Evolutionary conservation across 345 rosid genomes (phyloP).

Genomic region (Carallia pectinifolia): DNA sequence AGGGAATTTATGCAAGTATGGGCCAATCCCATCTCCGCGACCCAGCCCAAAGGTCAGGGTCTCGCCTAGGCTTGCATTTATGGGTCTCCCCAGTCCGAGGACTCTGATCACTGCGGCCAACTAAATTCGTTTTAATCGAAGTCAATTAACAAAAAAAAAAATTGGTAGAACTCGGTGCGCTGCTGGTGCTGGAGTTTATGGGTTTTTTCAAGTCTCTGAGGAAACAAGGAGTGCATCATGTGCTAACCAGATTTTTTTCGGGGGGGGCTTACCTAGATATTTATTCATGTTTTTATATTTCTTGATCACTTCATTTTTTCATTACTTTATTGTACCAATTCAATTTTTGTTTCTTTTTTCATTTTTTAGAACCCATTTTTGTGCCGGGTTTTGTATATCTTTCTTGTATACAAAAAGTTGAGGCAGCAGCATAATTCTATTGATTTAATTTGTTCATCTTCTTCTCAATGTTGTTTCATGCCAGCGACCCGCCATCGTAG

Average conservation of each 20-base stretch:
- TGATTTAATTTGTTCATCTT: not conserved
- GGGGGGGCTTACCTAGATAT: too few species aligned
- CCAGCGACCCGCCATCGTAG: too few species aligned
- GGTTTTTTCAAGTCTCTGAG: not conserved
- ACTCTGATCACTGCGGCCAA: conserved; percentile 25
- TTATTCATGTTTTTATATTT: not conserved
- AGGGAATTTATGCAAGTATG: conserved; percentile 32
- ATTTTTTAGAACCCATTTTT: not conserved
- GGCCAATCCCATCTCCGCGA: conserved; percentile 88
- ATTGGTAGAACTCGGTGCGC: not conserved
- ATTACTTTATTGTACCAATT: not conserved
- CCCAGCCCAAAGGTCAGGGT: conserved; percentile 73
- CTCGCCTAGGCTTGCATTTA: conserved; percentile 71
- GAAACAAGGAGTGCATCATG: not conserved
- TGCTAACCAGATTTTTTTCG: conserved; percentile 7
- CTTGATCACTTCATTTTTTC: not conserved
- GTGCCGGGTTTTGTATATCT: conserved; percentile 7
- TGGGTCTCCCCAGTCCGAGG: conserved; percentile 84
- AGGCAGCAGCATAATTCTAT: not conserved
- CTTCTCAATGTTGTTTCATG: too few species aligned
- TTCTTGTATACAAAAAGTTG: conserved; percentile 1
- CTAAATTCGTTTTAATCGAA: not conserved
- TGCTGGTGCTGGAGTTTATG: conserved; percentile 1
- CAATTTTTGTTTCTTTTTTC: not conserved
- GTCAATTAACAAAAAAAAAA: not conserved